A percentile compares a stretch with the other conserved stretches of the same genome.
Evolutionary conservation across 768 basidiomycete genomes (phyloP).

Genomic region (Russula sp.): DNA sequence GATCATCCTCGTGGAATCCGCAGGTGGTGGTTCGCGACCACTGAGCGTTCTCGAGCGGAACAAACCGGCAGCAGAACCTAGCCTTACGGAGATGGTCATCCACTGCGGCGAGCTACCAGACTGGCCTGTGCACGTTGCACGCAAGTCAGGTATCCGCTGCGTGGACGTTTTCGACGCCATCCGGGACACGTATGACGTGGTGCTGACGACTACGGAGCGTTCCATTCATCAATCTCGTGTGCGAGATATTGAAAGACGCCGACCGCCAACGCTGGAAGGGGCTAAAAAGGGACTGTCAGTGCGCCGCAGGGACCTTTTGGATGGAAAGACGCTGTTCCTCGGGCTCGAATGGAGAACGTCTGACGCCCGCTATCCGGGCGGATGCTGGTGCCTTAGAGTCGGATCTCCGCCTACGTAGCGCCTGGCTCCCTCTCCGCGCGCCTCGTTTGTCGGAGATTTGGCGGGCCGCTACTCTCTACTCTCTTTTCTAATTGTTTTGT

Average conservation of each 20-base stretch:
- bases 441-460: no score
- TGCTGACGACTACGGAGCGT: slow-evolving; percentile 47
- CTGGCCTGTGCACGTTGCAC: slow-evolving; percentile 46
- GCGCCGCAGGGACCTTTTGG: slow-evolving; percentile 54
- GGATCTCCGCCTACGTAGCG: slow-evolving; percentile 8
- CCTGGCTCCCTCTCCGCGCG: background rate
- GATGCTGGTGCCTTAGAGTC: slow-evolving; percentile 30
- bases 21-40: slow-evolving; percentile 32
- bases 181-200: slow-evolving; percentile 46
- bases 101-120: slow-evolving; percentile 41
- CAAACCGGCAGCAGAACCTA: slow-evolving; percentile 45
- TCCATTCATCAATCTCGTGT: slow-evolving; percentile 31
- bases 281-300: slow-evolving; percentile 46
- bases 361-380: slow-evolving; percentile 23
- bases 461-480: no score
- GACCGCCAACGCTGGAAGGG: slow-evolving; percentile 39
- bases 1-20: slow-evolving; percentile 34
- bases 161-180: slow-evolving; percentile 61
- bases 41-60: slow-evolving; percentile 42
- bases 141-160: slow-evolving; percentile 47
- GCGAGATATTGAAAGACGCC: slow-evolving; percentile 39
- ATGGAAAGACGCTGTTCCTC: slow-evolving; percentile 52
- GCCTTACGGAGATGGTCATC: slow-evolving; percentile 51
- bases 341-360: slow-evolving; percentile 39
- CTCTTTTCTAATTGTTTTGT: no score